These are phyloP conservation scores for Talaromyces proteolyticus DNA, from an alignment of 495 filamentous ascomycete species.

Conservation along the genomic window DNA sequence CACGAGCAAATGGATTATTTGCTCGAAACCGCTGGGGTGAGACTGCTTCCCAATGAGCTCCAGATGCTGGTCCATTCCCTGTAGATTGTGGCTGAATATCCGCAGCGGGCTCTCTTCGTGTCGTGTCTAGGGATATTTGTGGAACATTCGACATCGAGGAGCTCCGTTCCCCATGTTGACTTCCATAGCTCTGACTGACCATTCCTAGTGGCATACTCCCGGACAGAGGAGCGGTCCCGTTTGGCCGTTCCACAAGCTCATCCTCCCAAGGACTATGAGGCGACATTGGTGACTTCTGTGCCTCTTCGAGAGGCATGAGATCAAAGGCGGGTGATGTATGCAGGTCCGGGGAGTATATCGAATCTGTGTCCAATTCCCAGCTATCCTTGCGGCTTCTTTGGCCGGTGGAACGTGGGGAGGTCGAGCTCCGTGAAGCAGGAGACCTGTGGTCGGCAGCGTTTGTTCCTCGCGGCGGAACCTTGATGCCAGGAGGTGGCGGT, in stretches of 20 bases:
- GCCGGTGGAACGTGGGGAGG: conserved; percentile 20
- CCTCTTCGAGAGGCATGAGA: conserved; percentile 38
- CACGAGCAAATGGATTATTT: conserved; percentile 39
- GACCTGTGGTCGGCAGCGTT: conserved; percentile 20
- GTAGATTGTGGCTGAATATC: conserved; percentile 10
- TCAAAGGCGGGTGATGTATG: conserved; percentile 39
- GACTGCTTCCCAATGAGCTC: neutral
- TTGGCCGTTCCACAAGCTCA: conserved; percentile 19
- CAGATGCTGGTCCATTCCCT: neutral
- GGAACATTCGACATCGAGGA: neutral
- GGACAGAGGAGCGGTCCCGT: neutral
- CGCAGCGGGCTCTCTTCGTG: conserved; percentile 17
- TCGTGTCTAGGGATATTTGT: conserved; percentile 11
- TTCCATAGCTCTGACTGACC: neutral
- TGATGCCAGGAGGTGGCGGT: conserved; percentile 35
- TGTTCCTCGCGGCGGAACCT: conserved; percentile 29
- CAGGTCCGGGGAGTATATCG: conserved; percentile 36
- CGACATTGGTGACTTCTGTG: conserved; percentile 34
- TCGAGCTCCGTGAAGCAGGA: conserved; percentile 17
- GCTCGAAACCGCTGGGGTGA: conserved; percentile 22
- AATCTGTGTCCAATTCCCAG: conserved; percentile 10
- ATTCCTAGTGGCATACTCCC: neutral
- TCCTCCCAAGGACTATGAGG: conserved; percentile 24
- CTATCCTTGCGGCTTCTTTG: conserved; percentile 2
- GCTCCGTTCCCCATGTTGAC: neutral